Evolutionary conservation across 202 grass and related monocot genomes (phyloP), one percentile per base, ranked within the genome.

Genomic region (Eragrostis tef): DNA sequence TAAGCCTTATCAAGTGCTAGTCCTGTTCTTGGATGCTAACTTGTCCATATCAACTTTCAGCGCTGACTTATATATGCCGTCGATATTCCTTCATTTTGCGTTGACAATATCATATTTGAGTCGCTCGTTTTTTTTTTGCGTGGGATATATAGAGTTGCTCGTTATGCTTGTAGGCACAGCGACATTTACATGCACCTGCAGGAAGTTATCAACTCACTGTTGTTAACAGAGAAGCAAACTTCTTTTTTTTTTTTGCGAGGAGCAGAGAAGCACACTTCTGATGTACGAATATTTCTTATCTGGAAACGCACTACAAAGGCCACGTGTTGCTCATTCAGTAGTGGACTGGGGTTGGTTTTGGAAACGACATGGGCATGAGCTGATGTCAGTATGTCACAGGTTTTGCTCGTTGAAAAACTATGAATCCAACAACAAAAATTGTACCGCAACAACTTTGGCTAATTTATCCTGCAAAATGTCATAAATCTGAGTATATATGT

Each of bases 1-100:
- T 41, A 11, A 53, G 31, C 21, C 69, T 79, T 75, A 53, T 70
- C 51, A 7, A 63, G 81, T 75, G 81, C 70, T 56, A 21, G 66
- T 71, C 36, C 24, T 54, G 78, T 75, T 88, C 45, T 79, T 74
- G 19, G n/a, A n/a, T 24, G 15, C 66, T 17, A 46, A 20, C 16
- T 51, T 81, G 39, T 29, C 41, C 17, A 17, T 14, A 6, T 70
- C 48, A 54, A 68, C 75, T 57, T 52, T 71, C 34, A 46, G 9
- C 11, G 81, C 34, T 88, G 62, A 79, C 75, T 53, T 71, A 10
- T 43, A 11, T 17, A 19, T 13, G 4, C 47, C 7, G 14, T 6
- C 7, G 11, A 26, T 44, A 47, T 82, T 17, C 15, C 21, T 76
- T 16, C 17, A 20, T 46, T 27, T 21, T 56, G 21, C 7, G 16